Evolutionary conservation across 169 alveolate genomes (phyloP), one percentile per base, ranked within the genome.

Genomic region (Theileria sp.): DNA sequence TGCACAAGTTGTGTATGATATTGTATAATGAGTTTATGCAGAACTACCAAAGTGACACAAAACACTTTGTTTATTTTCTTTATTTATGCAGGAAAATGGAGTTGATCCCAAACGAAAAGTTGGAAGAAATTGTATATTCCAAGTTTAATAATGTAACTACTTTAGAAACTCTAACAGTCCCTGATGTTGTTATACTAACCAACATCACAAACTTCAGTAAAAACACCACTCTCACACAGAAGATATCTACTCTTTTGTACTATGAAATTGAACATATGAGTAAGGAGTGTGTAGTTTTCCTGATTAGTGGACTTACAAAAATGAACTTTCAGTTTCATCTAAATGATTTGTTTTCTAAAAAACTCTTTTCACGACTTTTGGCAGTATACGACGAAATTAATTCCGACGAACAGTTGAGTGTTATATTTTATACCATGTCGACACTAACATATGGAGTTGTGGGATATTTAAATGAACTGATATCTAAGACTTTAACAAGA

Each of bases 11-110:
- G 13, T 77, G 85, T 51, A 64, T 6, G 72, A 65, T 67, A 6
- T 77, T 83, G 21, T 60, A 71, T 61, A 26, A 69, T 66, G 89
- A 83, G 70, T 83, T 64, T 30, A 23, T 83, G 71, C 69, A 67
- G n/a, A 21, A 54, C 64, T 25, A 74, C 44, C 61, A 65, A 60
- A 36, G 15, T 17, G 78, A 83, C 62, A 28, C 50, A 23, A 21
- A n/a, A 5, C 7, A 21, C 54, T 65, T 77, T 30, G 67, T 79
- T n/a, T 64, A 56, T 44, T 67, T 73, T 19, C 26, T 83, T 28
- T 79, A 68, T 49, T 28, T 77, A 26, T 65, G 80, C 23, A 23
- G 44, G 36, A 13, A 36, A 13, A 28, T 62, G 77, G 87, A 72
- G 19, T 51, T 56, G 15, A 19, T 83, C 5, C 26, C 86, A n/a